Percentiles rank a stretch among this genome's conserved stretches.
phyloP scores from a whole-genome alignment of 257 asterid species.

The Ajuga chamaepitys region DNA sequence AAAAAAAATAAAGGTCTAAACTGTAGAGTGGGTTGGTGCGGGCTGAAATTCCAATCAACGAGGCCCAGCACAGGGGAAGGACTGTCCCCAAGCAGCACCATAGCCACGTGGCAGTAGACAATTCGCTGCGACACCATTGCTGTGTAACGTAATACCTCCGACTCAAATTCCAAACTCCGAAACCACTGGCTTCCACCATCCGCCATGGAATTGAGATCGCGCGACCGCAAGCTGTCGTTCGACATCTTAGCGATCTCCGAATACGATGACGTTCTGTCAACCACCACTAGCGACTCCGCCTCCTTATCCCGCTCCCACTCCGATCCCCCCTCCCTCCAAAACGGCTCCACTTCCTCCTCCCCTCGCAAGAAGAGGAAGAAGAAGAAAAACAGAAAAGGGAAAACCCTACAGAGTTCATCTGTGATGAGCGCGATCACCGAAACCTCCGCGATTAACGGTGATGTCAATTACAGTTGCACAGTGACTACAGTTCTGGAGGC shows the following conservation, averaged over 20 bases:
- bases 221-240: constrained; percentile 58
- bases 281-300: constrained; percentile 9
- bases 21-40: too few relatives aligned
- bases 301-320: constrained; percentile 38
- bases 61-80: too few relatives aligned
- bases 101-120: not conserved
- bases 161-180: not conserved
- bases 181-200: constrained; percentile 4
- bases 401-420: constrained; percentile 15
- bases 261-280: constrained; percentile 27
- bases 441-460: constrained; percentile 22
- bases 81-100: not conserved
- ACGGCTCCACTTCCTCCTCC: constrained; percentile 22
- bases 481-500: constrained; percentile 35
- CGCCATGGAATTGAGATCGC: constrained; percentile 50
- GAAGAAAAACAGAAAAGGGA: constrained; percentile 29
- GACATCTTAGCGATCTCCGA: constrained; percentile 37
- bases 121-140: constrained; percentile 7
- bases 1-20: too few relatives aligned
- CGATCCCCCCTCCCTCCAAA: constrained; percentile 33
- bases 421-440: constrained; percentile 14
- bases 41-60: too few relatives aligned
- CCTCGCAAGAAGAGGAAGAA: constrained; percentile 36
- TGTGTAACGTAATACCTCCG: constrained; percentile 11
- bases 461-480: constrained; percentile 30